Evolutionary conservation across 306 rosid species (phyloP), one percentile per base, ranked within the genome.

Genomic region (Casuarina equisetifolia): DNA sequence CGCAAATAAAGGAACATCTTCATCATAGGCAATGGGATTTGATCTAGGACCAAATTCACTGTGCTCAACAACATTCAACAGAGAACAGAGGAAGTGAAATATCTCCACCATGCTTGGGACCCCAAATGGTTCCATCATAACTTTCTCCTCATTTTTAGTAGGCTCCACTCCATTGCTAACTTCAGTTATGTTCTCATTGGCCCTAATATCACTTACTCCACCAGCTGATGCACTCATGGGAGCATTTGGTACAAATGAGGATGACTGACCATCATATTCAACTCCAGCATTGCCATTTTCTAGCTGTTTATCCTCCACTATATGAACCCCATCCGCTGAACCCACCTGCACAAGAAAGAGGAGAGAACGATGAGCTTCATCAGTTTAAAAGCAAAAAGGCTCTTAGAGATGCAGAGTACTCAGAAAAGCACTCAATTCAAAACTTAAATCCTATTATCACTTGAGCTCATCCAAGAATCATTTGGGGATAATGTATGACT

Each of bases 21-120:
- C 99, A 88, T 95, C 98, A 90, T 87, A 91, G 58, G 97, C 88
- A 75, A 88, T 74, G 11, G 99, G 87, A 82, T 87, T 92, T 80
- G 97, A 87, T 83, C 91, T 88, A 17, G 94, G 85, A 75, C 89
- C 97, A 78, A 90, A 76, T 76, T 85, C 98, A 67, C 80, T 79
- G 76, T 91, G 85, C 90, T 95, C 96, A 40, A 85, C 86, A 80
- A 88, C 87, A 88, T 89, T 92, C 83, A 92, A 85, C 90, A 92
- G 79, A 79, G 96, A 91, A 79, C 99, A 96, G 63, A 96, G 85
- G 79, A 91, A 92, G 78, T 90, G 91, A 84, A 96, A 92, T 82
- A 92, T 91, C 86, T 96, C 98, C 86, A 96, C 92, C 98, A 96
- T 96, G 90, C 98, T 91, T 50, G 99, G 96, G 70, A 91, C 97